Evolutionary conservation across 202 grass and related monocot species (phyloP), one percentile per base, ranked within the genome.

Genomic region (Elaeis oleifera): DNA sequence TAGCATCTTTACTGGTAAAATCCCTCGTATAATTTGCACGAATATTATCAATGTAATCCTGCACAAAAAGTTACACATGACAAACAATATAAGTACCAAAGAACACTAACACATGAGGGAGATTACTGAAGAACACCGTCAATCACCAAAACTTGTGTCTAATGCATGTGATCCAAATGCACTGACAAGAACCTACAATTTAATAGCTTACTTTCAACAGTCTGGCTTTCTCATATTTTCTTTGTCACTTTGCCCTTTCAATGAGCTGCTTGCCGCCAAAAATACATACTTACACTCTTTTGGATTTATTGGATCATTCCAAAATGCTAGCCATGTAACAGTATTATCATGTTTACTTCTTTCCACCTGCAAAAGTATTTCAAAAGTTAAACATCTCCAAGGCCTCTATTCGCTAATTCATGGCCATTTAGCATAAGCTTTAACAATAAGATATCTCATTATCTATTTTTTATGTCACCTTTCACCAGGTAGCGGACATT

Each of bases 211-310:
- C 94, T 85, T 97, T 97, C 58, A 97, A 75, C 60, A 84, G 81
- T 65, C 94, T 86, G 26, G 94, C 79, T 66, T 97, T 97, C 74
- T 97, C 94, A 51, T 97, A 97, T 68, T 97, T 74, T 92, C 82
- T 56, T 92, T 92, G 62, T 97, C 94, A 81, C 88, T 97, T 68
- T 89, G 88, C 39, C 85, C 88, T 62, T 92, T 97, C 49, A 89
- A 75, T 56, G 94, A 65, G 50, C 94, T 97, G 51, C 94, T 91
- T 69, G 92, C 82, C 71, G 84, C 92, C 79, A 97, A 70, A 79
- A 97, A 97, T 53, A 97, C 92, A 75, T 97, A 97, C 61, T 97
- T 97, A 59, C 83, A 91, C 64, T 91, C 92, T 79, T 80, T 97
- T 71, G 76, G 79, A 76, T 75, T 97, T 64, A 97, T 97, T 21